These are phyloP conservation scores for Euphorbia tirucalli DNA, from an alignment of 345 rosid species.

Conservation along the genomic window DNA sequence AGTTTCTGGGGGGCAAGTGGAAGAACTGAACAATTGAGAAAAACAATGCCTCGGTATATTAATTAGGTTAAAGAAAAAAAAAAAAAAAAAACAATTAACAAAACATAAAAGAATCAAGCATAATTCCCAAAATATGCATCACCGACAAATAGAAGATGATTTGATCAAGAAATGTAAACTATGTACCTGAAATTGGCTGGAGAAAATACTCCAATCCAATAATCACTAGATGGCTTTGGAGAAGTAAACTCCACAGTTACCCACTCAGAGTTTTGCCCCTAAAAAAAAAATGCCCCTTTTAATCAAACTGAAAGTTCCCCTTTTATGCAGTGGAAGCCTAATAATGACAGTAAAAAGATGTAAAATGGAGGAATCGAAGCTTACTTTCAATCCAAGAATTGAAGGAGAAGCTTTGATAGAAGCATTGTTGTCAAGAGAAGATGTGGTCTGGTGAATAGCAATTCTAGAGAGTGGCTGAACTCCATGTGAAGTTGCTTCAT, in stretches of 20 bases:
- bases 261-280: conserved; percentile 62
- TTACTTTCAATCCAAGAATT: conserved; percentile 51
- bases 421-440: conserved; percentile 38
- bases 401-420: conserved; percentile 50
- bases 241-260: conserved; percentile 45
- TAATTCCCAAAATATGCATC: too few species aligned
- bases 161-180: too few species aligned
- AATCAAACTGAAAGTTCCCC: neutral
- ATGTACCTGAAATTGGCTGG: conserved; percentile 65
- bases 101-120: too few species aligned
- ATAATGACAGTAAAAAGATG: neutral
- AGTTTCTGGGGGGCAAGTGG: conserved; percentile 41
- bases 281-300: neutral
- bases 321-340: neutral
- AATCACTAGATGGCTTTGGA: conserved; percentile 55
- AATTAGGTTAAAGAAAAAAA: neutral
- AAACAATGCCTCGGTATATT: neutral
- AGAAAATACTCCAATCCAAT: conserved; percentile 82
- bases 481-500: conserved; percentile 43
- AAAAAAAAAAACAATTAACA: neutral
- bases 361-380: neutral
- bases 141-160: too few species aligned
- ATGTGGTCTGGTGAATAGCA: conserved; percentile 39
- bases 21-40: conserved; percentile 41
- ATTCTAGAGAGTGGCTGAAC: conserved; percentile 57